Evolutionary conservation across 306 rosid genomes (phyloP).

Genomic region (Comarum palustre): DNA sequence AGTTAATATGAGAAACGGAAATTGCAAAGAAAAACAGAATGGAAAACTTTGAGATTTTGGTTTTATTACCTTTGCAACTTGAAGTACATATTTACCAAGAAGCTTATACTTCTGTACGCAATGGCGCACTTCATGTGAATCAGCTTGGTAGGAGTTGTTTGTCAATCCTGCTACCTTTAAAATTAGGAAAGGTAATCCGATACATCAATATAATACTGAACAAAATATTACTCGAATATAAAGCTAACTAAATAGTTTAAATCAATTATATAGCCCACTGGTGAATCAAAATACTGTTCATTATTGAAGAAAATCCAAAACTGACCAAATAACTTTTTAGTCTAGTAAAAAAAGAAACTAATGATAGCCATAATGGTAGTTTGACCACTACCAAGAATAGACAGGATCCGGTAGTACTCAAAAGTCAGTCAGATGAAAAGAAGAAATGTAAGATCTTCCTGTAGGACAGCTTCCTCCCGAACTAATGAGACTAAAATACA

Average conservation of each 20-base stretch:
- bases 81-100: constrained; percentile 79
- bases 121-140: constrained; percentile 81
- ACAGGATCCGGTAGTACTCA: background rate
- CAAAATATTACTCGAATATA: background rate
- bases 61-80: constrained; percentile 77
- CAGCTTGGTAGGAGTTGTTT: constrained; percentile 73
- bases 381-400: background rate
- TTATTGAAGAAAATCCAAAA: background rate
- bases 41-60: constrained; percentile 13
- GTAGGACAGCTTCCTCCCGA: background rate
- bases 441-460: background rate
- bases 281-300: no score
- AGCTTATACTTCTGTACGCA: constrained; percentile 70
- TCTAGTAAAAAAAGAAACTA: background rate
- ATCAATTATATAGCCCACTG: background rate
- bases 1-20: constrained; percentile 23
- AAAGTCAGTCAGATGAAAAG: background rate
- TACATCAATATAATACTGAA: background rate
- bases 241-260: constrained; percentile 21
- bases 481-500: background rate
- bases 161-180: constrained; percentile 94
- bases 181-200: constrained; percentile 33
- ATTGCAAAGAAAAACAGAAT: constrained; percentile 14
- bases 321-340: background rate
- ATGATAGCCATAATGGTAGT: background rate